Evolutionary conservation across 2,329 filamentous ascomycete genomes (phyloP).

Genomic region (Apiospora kogelbergensis): DNA sequence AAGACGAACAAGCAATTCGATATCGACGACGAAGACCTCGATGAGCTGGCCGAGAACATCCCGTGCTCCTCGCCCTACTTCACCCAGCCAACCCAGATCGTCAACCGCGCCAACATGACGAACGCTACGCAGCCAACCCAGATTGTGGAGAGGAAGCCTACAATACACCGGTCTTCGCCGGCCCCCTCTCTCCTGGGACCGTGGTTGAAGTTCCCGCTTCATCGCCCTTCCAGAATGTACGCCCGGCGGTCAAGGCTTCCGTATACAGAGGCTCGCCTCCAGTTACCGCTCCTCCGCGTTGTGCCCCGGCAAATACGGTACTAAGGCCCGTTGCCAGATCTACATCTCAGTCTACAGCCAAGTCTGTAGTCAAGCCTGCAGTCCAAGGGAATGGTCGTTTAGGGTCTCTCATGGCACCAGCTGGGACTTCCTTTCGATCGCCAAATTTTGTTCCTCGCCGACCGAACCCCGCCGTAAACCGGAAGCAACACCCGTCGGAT

Average conservation of each 20-base stretch:
- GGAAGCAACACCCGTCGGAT: conserved; percentile 22
- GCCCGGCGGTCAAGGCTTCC: neutral
- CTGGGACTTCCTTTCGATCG: conserved; percentile 69
- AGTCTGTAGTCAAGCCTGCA: conserved; percentile 9
- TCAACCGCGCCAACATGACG: conserved; percentile 14
- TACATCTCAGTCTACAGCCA: conserved; percentile 12
- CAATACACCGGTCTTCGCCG: conserved; percentile 32
- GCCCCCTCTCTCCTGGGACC: conserved; percentile 42
- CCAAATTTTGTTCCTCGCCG: conserved; percentile 26
- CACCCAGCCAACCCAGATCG: conserved; percentile 44
- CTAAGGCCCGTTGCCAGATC: neutral
- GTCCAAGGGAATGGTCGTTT: conserved; percentile 36
- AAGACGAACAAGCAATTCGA: conserved; percentile 26
- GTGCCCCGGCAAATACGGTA: conserved; percentile 13
- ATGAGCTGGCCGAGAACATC: conserved; percentile 44
- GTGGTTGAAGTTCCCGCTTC: conserved; percentile 83
- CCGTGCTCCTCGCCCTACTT: conserved; percentile 44
- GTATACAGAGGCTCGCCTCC: neutral
- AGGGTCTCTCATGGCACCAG: conserved; percentile 69
- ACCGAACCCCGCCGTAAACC: conserved; percentile 32
- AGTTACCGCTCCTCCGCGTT: neutral
- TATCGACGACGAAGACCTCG: conserved; percentile 44
- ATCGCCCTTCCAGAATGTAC: conserved; percentile 66
- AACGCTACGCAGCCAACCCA: conserved; percentile 61
- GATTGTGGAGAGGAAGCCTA: conserved; percentile 41